These are phyloP conservation scores for Trifolium dubium DNA, from an alignment of 306 rosid species.

Conservation along the genomic window DNA sequence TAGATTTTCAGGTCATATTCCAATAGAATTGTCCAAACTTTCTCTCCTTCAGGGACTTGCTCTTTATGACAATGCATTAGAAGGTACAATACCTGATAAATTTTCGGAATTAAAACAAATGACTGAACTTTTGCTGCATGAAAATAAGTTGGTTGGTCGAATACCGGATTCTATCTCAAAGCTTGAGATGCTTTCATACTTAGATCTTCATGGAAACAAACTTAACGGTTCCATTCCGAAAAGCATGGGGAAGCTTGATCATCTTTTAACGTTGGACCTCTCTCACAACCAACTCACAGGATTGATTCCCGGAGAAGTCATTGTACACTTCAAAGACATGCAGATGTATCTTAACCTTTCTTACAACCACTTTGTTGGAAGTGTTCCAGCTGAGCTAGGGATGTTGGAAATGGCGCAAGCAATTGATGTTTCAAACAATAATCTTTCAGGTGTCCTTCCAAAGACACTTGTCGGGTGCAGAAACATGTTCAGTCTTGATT, in stretches of 20 bases:
- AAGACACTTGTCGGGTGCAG: conserved; percentile 58
- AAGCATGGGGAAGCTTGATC: conserved; percentile 57
- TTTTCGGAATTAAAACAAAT: conserved; percentile 60
- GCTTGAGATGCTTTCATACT: conserved; percentile 65
- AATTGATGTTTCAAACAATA: conserved; percentile 82
- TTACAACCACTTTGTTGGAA: conserved; percentile 70
- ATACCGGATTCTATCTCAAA: conserved; percentile 71
- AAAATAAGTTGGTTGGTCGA: conserved; percentile 73
- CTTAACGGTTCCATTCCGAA: conserved; percentile 70
- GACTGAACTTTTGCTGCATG: conserved; percentile 47
- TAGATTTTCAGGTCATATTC: conserved; percentile 71
- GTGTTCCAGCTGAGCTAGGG: conserved; percentile 72
- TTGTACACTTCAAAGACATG: conserved; percentile 58
- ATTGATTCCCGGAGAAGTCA: conserved; percentile 57
- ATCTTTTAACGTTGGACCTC: conserved; percentile 64
- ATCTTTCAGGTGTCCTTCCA: conserved; percentile 75
- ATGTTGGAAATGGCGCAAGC: conserved; percentile 69
- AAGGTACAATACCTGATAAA: conserved; percentile 69
- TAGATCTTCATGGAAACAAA: conserved; percentile 74
- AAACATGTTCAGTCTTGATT: conserved; percentile 72
- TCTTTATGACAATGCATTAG: conserved; percentile 58
- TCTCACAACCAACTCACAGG: conserved; percentile 72
- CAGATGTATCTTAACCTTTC: conserved; percentile 76
- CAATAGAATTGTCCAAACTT: conserved; percentile 67
- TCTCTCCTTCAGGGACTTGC: conserved; percentile 71